Base-by-base conservation (phyloP, 495 filamentous ascomycete genomes). In the Trichoderma asperelloides region DNA sequence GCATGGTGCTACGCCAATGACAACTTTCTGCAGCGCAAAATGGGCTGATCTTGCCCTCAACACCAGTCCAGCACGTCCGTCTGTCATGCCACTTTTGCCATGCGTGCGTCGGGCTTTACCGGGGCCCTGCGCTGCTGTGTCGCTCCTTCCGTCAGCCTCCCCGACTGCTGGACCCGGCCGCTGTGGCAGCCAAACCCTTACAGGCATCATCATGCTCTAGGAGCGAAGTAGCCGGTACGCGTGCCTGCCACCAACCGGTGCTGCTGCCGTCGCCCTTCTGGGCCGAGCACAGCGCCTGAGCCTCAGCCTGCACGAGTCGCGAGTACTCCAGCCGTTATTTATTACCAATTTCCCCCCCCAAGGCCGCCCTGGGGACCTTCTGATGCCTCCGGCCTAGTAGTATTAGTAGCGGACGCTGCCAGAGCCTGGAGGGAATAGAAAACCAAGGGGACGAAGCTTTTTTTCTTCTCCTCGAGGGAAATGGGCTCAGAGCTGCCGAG, bases 11-110 rank as follows among this genome's bases (percentile, higher is more conserved):
- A 60, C 55, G 55, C 55, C 55, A 60, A 60, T 60, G 23, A 30
- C 55, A 60, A 30, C n/a, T 30, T 16, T 60, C 55, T 60, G 27
- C 23, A 60, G 23, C 23, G 55, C 55, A 60, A 60, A 60, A 60
- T 60, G 55, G 55, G 55, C 55, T 60, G 55, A 60, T 60, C 27
- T 60, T 12, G 55, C 55, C 13, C 55, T 60, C 55, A 27, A 30
- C 23, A 30, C 16, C 25, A 13, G 55, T 60, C 55, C 55, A 60
- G 11, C 23, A 60, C 55, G 23, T 23, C 55, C 55, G 55, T 60
- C 55, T 60, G 55, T 60, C 55, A 60, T 60, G 55, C 55, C 55
- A 60, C 55, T 60, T 60, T 60, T 60, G 55, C 55, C 55, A 11
- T 60, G 9, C 55, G 55, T 60, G 55, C 55, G 55, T 60, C 55